phyloP scores from a whole-genome alignment of 1,139 yeast genomes.

The Pneumocystis canis region DNA sequence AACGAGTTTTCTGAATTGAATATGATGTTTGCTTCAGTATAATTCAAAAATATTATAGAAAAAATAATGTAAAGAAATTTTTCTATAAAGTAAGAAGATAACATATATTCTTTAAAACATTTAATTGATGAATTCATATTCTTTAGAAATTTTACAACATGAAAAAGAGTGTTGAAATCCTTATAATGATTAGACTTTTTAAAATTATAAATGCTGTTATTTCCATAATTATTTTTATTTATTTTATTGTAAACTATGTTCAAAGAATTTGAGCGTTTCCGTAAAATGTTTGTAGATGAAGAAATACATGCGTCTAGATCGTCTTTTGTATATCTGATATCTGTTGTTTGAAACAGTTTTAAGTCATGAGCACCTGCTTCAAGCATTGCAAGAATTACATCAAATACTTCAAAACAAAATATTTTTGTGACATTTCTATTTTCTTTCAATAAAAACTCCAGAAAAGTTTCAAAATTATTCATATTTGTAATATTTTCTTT shows the following conservation, averaged over 20 bases:
- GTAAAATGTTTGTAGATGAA: neutral
- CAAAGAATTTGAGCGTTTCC: neutral
- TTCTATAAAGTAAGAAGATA: constrained; percentile 13
- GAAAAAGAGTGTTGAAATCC: constrained; percentile 3
- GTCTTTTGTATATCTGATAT: neutral
- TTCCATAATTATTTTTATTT: neutral
- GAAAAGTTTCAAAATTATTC: constrained; percentile 9
- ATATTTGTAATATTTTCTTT: constrained; percentile 3
- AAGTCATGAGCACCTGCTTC: constrained; percentile 13
- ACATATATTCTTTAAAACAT: constrained; percentile 14
- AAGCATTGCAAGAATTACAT: constrained; percentile 17
- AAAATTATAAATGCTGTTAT: neutral
- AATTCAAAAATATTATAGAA: neutral
- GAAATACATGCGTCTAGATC: neutral
- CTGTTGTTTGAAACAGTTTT: constrained; percentile 3
- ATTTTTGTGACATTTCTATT: constrained; percentile 1
- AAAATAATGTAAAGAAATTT: constrained; percentile 10
- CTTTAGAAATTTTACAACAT: constrained; percentile 13
- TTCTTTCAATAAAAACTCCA: constrained; percentile 10
- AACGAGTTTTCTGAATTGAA: neutral
- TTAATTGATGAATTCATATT: constrained; percentile 15
- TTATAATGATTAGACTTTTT: neutral
- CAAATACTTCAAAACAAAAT: constrained; percentile 15
- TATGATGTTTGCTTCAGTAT: neutral
- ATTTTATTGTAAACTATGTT: neutral